A percentile compares a stretch with the other conserved stretches of the same genome.
These are phyloP conservation scores for Protomyces macrosporus DNA, from an alignment of 1,139 yeast species.

Conservation along the genomic window DNA sequence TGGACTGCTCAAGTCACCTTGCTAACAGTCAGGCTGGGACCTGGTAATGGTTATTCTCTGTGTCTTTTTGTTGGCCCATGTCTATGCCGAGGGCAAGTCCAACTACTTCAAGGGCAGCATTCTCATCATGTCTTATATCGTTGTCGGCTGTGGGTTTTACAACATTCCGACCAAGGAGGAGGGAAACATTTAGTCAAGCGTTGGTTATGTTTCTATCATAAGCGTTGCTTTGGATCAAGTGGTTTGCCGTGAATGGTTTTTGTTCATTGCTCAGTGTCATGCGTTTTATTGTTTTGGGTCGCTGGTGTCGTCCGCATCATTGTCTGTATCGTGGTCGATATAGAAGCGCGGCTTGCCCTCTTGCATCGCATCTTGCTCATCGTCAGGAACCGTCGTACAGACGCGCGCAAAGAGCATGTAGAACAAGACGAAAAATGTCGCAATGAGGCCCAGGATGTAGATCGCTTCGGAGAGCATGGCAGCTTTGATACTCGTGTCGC, in stretches of 20 bases:
- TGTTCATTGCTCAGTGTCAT: no score
- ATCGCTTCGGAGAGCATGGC: background rate
- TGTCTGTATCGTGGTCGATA: background rate
- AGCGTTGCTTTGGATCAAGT: no score
- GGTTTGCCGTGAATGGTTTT: no score
- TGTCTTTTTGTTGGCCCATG: slow-evolving; percentile 82
- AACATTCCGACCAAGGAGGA: slow-evolving; percentile 13
- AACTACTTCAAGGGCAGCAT: slow-evolving; percentile 90
- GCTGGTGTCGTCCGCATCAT: background rate
- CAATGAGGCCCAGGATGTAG: background rate
- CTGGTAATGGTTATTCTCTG: slow-evolving; percentile 78
- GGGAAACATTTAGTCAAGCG: background rate
- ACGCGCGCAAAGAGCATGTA: background rate
- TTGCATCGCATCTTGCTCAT: background rate
- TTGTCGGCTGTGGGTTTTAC: slow-evolving; percentile 75
- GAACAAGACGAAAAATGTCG: background rate
- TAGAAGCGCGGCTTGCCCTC: background rate
- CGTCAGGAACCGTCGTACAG: background rate
- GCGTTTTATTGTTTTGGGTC: no score
- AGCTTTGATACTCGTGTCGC: no score
- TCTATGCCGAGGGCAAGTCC: slow-evolving; percentile 94
- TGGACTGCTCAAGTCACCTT: background rate
- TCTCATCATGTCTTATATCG: slow-evolving; percentile 69
- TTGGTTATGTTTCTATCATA: no score
- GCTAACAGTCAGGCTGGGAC: slow-evolving; percentile 55